Conservation (phyloP, 768 basidiomycete species). For the Tylopilus subfusipes region DNA sequence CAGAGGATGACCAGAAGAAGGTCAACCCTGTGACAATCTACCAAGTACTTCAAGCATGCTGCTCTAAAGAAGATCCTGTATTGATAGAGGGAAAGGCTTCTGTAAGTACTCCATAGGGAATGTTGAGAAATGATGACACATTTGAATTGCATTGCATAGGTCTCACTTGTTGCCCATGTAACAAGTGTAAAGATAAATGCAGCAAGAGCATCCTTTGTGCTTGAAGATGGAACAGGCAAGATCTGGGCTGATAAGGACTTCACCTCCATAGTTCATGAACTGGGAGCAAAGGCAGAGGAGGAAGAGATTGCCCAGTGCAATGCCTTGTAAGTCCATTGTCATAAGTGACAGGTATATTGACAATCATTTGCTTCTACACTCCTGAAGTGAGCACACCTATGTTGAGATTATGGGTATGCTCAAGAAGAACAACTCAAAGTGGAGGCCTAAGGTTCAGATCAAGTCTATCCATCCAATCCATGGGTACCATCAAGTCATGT, state of each 20-base stretch:
- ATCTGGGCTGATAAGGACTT: conserved; percentile 11
- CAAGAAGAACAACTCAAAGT: background rate
- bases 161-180: conserved; percentile 51
- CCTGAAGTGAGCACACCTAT: conserved; percentile 20
- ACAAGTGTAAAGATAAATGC: conserved; percentile 15
- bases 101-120: conserved; percentile 9
- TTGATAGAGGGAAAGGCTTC: conserved; percentile 39
- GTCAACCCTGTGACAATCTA: conserved; percentile 51
- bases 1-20: background rate
- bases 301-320: conserved; percentile 3
- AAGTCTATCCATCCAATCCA: conserved; percentile 10
- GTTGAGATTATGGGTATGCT: conserved; percentile 10
- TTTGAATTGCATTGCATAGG: conserved; percentile 18
- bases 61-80: conserved; percentile 42
- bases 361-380: background rate
- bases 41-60: conserved; percentile 47
- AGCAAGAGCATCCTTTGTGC: conserved; percentile 10
- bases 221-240: conserved; percentile 40
- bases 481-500: conserved; percentile 26
- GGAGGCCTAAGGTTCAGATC: conserved; percentile 9
- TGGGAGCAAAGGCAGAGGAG: conserved; percentile 2
- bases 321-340: conserved; percentile 16
- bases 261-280: background rate
- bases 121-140: conserved; percentile 22
- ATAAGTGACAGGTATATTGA: background rate